Percentiles rank a stretch among this genome's conserved stretches.
Conservation (phyloP, 2,329 filamentous ascomycete species). For the Apiospora phragmitis region DNA sequence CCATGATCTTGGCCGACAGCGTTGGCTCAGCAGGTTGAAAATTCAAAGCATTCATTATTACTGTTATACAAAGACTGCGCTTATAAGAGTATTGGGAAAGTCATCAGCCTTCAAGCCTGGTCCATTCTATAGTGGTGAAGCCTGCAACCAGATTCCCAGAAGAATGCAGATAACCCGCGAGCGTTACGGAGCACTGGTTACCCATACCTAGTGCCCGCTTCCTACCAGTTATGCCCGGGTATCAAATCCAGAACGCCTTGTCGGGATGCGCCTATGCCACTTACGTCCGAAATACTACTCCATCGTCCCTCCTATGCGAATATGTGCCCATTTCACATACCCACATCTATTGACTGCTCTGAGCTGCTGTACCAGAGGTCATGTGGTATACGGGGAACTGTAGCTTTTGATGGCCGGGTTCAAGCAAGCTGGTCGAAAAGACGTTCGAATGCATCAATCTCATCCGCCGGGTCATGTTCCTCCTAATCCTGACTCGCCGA, state of each 20-base stretch:
- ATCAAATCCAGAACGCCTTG: neutral
- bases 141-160: neutral
- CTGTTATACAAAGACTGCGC: neutral
- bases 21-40: neutral
- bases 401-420: neutral
- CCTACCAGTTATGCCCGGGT: neutral
- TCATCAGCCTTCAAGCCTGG: neutral
- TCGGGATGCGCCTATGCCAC: neutral
- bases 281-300: neutral
- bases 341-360: neutral
- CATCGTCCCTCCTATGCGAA: neutral
- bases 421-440: neutral
- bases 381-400: neutral
- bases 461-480: conserved; percentile 10
- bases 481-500: conserved; percentile 53
- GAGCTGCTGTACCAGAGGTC: neutral
- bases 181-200: neutral
- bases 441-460: conserved; percentile 1
- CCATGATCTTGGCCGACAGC: neutral
- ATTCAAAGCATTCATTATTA: neutral
- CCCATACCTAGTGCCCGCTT: neutral
- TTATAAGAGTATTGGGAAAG: neutral
- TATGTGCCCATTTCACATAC: neutral
- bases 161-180: neutral
- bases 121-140: neutral